Base-by-base conservation (phyloP, 1,284 basidiomycete genomes). In the Fistulinella cinereoalba region DNA sequence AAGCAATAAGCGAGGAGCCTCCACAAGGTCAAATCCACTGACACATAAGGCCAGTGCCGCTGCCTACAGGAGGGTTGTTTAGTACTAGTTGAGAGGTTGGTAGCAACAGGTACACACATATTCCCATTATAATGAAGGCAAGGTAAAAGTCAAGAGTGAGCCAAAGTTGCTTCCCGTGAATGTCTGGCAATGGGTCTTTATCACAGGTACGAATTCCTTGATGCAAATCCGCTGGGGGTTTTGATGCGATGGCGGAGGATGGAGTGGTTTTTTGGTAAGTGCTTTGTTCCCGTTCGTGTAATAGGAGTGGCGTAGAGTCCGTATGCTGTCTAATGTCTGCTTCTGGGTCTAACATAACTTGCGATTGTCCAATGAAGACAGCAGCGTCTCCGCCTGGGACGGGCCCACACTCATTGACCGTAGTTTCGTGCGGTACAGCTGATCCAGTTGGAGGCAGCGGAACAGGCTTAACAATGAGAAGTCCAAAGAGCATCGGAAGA, bases 41-140 rank as follows among this genome's bases (percentile, higher is more conserved):
- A 89, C 86, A 95, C 84, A 94, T 91, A 25, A 97, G 57, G 0
- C 94, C 93, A 2, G 88, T 92, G 12, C 94, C 94, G 50, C 84
- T 85, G 49, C 96, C 89, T 91, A 50, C 42, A 37, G 41, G 43
- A 41, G 41, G 10, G 5, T 36, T 41, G n/a, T 13, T 50, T 18
- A 47, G 43, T 33, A 0, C 42, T 7, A 34, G 40, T 25, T 46
- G 12, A 5, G 32, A 7, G 24, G 12, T 13, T 13, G 3, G 31
- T n/a, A 16, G 11, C 16, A n/a, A 25, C 11, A 22, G 24, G 2
- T 33, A 74, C 86, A 56, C 58, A 89, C 87, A 68, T 37, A 92
- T 70, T 0, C 83, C 80, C 41, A 91, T 74, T 41, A 91, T 82
- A 1, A 61, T 53, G 52, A 88, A 90, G 16, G 94, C 64, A 6